Percentiles rank a stretch among this genome's conserved stretches.
These are phyloP conservation scores for Phanerochaete carnosa DNA, from an alignment of 768 basidiomycete species.

Conservation along the genomic window DNA sequence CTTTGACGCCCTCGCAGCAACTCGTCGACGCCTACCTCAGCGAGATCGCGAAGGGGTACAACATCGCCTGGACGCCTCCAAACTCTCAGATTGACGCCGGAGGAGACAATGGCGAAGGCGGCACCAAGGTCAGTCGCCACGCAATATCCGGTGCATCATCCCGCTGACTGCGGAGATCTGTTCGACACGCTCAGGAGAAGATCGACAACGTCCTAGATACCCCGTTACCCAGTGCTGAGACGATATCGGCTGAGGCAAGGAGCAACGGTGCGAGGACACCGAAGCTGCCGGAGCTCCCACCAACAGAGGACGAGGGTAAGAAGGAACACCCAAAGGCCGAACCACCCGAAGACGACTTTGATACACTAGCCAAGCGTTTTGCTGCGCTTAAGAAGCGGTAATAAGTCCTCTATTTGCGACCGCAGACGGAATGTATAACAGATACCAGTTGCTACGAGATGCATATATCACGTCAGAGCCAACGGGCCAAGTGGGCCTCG, in stretches of 20 bases:
- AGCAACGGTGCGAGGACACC: conserved; percentile 31
- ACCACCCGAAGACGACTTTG: conserved; percentile 65
- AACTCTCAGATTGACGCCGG: conserved; percentile 18
- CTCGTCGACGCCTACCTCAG: conserved; percentile 85
- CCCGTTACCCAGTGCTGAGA: conserved; percentile 18
- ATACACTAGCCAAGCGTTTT: conserved; percentile 74
- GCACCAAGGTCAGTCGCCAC: conserved; percentile 34
- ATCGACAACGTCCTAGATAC: conserved; percentile 2
- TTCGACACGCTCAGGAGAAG: conserved; percentile 9
- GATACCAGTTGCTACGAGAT: neutral
- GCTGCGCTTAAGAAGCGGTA: conserved; percentile 83
- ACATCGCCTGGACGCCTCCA: conserved; percentile 61
- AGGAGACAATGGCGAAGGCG: conserved; percentile 28
- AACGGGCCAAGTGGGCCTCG: no score
- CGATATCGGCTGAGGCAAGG: conserved; percentile 28
- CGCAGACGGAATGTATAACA: neutral
- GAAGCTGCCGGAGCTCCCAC: conserved; percentile 50
- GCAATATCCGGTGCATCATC: neutral
- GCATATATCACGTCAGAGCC: no score
- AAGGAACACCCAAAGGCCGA: conserved; percentile 27
- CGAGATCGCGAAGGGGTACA: conserved; percentile 89
- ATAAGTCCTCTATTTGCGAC: neutral
- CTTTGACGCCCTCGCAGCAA: conserved; percentile 64
- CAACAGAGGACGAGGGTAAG: conserved; percentile 42
- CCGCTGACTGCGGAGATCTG: neutral